Evolutionary conservation across 208 protist species (phyloP), one percentile per base, ranked within the genome.

Genomic region (Plasmodiophora brassicae): DNA sequence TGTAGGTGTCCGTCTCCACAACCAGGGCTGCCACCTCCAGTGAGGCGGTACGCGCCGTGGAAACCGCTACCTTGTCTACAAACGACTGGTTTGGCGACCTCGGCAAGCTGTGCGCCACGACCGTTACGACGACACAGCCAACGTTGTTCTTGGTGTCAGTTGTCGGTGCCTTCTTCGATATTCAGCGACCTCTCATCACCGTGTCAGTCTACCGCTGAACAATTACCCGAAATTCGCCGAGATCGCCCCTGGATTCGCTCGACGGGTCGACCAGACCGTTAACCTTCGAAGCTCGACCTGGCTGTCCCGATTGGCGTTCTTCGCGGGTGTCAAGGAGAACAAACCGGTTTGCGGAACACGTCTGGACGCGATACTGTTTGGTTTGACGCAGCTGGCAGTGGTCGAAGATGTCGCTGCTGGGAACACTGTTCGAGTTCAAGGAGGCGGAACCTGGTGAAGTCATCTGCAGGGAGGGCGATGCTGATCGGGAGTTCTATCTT

Each of bases 21-120:
- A n/a, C n/a, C n/a, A n/a, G n/a, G n/a, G n/a, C n/a, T n/a, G n/a
- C n/a, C n/a, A n/a, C n/a, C n/a, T n/a, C n/a, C n/a, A n/a, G n/a
- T n/a, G n/a, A n/a, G n/a, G 14, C 50, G 50, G 50, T 14, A 57
- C 14, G 14, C n/a, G 65, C 10, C n/a, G 5, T 78, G 65, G n/a
- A 78, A 5, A 14, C 65, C 10, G 65, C 5, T 5, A 8, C 14
- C 14, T 32, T 78, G 65, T 14, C 32, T 38, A 32, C 20, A 38
- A 78, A 78, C n/a, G 65, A 78, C 41, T 78, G 65, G 65, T 78
- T 78, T 78, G 65, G 65, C 65, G 65, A 78, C 41, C 10, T 78
- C 41, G 65, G 65, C 5, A 78, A 5, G n/a, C 20, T 38, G n/a
- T 78, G 5, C 41, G 20, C 65, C 14, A 78, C 14, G 20, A 78